Percentiles rank a stretch among this genome's conserved stretches.
These are phyloP conservation scores for Cercospora sesami DNA, from an alignment of 2,329 filamentous ascomycete species.

Conservation along the genomic window DNA sequence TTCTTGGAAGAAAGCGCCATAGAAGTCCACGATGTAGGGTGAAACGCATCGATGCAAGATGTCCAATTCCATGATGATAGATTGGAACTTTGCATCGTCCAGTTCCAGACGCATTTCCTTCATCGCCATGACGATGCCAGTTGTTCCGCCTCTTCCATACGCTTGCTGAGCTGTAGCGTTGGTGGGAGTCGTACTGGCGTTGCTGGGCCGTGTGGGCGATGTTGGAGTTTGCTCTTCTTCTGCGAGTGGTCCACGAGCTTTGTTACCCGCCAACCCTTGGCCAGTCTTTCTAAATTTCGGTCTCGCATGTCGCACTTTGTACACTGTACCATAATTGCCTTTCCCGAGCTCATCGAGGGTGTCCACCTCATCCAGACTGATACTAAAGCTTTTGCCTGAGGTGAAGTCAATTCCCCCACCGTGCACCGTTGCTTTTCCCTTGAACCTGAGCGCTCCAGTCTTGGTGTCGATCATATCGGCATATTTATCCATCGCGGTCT, in stretches of 20 bases:
- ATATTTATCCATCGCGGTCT: slow-evolving; percentile 60
- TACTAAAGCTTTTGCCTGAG: slow-evolving; percentile 84
- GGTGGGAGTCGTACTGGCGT: slow-evolving; percentile 22
- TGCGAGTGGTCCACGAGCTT: slow-evolving; percentile 42
- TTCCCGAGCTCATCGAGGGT: slow-evolving; percentile 92
- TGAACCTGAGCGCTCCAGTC: slow-evolving; percentile 87
- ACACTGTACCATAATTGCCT: slow-evolving; percentile 97
- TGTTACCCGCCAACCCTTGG: slow-evolving; percentile 61
- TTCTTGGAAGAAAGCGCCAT: slow-evolving; percentile 98
- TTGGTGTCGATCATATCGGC: slow-evolving; percentile 87
- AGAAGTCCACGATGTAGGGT: slow-evolving; percentile 97
- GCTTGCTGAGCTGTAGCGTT: slow-evolving; percentile 23
- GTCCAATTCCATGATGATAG: slow-evolving; percentile 96
- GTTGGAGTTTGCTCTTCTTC: slow-evolving; percentile 27
- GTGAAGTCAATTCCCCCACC: slow-evolving; percentile 89
- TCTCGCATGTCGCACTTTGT: slow-evolving; percentile 87
- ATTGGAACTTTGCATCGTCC: slow-evolving; percentile 93
- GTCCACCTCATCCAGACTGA: slow-evolving; percentile 93
- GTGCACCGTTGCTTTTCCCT: slow-evolving; percentile 87
- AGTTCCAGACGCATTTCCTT: slow-evolving; percentile 95
- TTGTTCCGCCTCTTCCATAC: slow-evolving; percentile 51
- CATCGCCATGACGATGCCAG: slow-evolving; percentile 94
- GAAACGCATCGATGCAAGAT: slow-evolving; percentile 93
- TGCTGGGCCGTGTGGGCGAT: slow-evolving; percentile 38
- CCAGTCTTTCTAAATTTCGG: slow-evolving; percentile 62